Base-by-base conservation (phyloP, 192 early-diverging fungal species). In the Dimargaris verticillata region DNA sequence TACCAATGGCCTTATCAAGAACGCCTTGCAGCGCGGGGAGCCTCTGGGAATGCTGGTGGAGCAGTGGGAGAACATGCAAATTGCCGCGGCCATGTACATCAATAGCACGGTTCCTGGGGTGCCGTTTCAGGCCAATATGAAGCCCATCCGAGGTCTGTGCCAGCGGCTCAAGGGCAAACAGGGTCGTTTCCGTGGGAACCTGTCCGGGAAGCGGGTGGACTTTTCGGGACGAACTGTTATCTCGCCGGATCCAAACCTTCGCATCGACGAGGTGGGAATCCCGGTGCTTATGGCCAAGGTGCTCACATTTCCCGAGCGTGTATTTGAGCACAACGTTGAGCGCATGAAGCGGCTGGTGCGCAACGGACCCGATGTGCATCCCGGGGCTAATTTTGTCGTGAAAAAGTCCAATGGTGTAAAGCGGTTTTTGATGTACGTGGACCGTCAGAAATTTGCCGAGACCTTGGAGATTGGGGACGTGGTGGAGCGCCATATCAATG, bases 131-230 rank as follows among this genome's bases (percentile, higher is more conserved):
- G 81, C 28, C 68, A 95, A 50, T 74, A 83, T 93, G 59, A 98
- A 98, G 68, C 87, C 91, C 22, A 96, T 99, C 62, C 84, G 94
- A 64, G 88, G 88, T 17, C 81, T n/a, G n/a, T n/a, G n/a, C n/a
- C 96, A 99, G 75, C 80, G 96, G 38, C 70, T 99, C 58, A 99
- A 99, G 78, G 96, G 96, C 48, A 99, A 99, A 67, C 89, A 95
- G 62, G 96, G 96, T 60, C 87, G 96, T 54, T 96, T 99, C 79
- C 86, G 96, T 64, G 96, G 96, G 47, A 99, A 99, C 61, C 75
- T 99, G 55, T 93, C 91, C 1, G 96, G 96, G 61, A 99, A 99
- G 79, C 92, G 96, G 70, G 96, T 99, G 6, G 95, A 99, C 71
- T 99, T 96, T 65, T 95, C 93, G 41, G 95, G 89, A 3, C 82